Evolutionary conservation across 345 rosid species (phyloP), one percentile per base, ranked within the genome.

Genomic region (Arabidopsis arenosa): DNA sequence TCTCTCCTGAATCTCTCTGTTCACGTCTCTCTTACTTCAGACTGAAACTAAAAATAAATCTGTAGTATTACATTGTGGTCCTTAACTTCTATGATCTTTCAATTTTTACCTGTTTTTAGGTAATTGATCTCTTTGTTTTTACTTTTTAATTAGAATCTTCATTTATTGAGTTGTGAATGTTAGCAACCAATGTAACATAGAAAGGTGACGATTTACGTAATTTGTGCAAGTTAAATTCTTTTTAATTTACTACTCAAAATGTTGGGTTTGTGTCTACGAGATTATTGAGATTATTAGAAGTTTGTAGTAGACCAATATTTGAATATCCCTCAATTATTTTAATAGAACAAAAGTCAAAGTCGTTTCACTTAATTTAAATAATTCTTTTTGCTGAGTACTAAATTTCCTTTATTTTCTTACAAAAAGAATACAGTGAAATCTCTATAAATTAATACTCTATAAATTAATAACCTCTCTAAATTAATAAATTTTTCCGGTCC

Each of bases 1-100:
- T 37, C 40, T 63, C 77, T 64, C 64, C 71, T 74, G 57, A 73
- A 44, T 18, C 75, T 49, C 56, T 54, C 21, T 63, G 54, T 63
- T 73, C 44, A 40, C n/a, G 14, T 51, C 43, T 61, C 54, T 63
- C 26, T 40, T 17, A 40, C 44, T 23, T 23, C 2, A 23, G 26
- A 23, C 1, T 23, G 26, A 61, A 60, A 14, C 33, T 9, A 37
- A 4, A 41, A 10, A 32, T 18, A 17, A 40, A 8, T 5, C 15
- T 63, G 37, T 21, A 33, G 9, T 65, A n/a, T 57, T 48, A 49
- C 49, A 36, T 15, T 57, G 73, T 75, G 53, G 67, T 75, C 66
- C 73, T 57, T 57, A 15, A 37, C 60, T 45, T 75, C 18, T 57
- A 23, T 75, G 67, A 66, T 66, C 57, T 39, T 65, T 74, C 66